phyloP scores from a whole-genome alignment of 164 flowering plant genomes.

The Echeveria elegans region DNA sequence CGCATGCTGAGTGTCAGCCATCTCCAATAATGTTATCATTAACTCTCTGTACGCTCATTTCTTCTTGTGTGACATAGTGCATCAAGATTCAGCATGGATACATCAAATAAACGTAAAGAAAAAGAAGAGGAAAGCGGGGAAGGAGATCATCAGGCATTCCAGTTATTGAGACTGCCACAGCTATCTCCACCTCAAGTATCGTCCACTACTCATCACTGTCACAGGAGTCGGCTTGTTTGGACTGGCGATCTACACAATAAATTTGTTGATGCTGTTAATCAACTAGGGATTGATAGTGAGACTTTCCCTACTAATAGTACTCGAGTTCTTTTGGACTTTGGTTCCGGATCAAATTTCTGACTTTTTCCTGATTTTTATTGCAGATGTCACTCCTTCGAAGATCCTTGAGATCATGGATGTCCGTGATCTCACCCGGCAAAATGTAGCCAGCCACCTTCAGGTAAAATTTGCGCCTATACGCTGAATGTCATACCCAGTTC shows the following conservation, averaged over 20 bases:
- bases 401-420: slow-evolving; percentile 92
- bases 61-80: no score
- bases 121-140: no score
- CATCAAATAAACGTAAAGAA: no score
- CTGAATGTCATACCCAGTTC: not conserved
- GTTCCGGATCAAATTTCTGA: not conserved
- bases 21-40: no score
- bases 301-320: slow-evolving; percentile 7
- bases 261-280: slow-evolving; percentile 82
- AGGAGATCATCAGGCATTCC: no score
- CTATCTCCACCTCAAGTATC: no score
- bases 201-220: no score
- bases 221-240: no score
- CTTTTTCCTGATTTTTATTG: slow-evolving; percentile 12
- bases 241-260: slow-evolving; percentile 87
- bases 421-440: slow-evolving; percentile 79
- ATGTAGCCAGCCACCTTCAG: slow-evolving; percentile 96
- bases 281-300: slow-evolving; percentile 90
- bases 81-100: no score
- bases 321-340: not conserved
- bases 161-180: no score
- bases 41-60: no score
- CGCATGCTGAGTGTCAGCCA: no score
- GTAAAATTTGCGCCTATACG: slow-evolving; percentile 32
- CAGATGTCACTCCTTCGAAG: slow-evolving; percentile 94